phyloP scores from a whole-genome alignment of 2,329 filamentous ascomycete species.

The Metarhizium humberi region DNA sequence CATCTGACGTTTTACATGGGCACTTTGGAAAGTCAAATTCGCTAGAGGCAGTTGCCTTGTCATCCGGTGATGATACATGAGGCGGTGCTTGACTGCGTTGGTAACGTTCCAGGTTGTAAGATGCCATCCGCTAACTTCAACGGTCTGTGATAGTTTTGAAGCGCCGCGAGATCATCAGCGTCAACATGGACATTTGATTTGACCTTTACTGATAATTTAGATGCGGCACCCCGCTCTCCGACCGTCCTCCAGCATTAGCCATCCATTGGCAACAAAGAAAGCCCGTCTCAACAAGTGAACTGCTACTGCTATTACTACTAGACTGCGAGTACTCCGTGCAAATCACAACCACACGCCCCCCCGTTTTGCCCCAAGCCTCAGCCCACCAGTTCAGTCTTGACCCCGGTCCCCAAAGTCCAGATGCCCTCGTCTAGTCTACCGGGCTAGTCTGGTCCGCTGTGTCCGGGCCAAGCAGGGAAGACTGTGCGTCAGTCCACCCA shows the following conservation, averaged over 20 bases:
- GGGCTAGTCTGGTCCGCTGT: background rate
- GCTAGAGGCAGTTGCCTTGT: no score
- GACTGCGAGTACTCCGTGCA: background rate
- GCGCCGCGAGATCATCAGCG: no score
- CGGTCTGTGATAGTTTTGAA: no score
- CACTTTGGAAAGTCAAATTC: background rate
- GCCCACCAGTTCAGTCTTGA: background rate
- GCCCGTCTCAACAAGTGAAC: background rate
- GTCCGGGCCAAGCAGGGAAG: slow-evolving; percentile 4
- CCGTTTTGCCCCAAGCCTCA: background rate
- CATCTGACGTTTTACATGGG: background rate
- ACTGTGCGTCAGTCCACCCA: background rate
- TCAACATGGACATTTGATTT: no score
- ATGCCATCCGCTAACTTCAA: no score
- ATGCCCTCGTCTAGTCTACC: background rate
- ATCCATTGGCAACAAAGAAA: no score
- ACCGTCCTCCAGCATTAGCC: no score
- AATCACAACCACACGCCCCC: background rate
- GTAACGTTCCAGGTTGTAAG: background rate
- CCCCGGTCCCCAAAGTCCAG: background rate
- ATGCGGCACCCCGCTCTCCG: no score
- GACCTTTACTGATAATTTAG: no score
- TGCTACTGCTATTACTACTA: no score
- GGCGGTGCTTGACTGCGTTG: background rate
- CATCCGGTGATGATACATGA: no score